Evolutionary conservation across 768 basidiomycete species (phyloP).

Genomic region (Glaciozyma martinii): DNA sequence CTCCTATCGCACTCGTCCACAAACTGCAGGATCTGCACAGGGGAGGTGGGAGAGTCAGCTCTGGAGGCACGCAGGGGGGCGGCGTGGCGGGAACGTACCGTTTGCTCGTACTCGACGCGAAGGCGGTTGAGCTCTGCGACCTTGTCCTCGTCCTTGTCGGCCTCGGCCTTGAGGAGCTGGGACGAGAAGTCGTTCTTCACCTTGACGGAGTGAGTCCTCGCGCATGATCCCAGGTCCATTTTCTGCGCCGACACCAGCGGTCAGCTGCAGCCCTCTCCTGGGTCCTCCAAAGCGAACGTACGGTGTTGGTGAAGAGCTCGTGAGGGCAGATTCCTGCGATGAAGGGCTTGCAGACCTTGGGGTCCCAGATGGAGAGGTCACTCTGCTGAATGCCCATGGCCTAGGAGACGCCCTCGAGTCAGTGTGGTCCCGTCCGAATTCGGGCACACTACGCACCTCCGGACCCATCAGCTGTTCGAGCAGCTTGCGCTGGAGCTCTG

Average conservation of each 20-base stretch:
- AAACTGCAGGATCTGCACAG: conserved; percentile 83
- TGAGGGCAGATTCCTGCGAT: conserved; percentile 98
- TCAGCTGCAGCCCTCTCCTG: background rate
- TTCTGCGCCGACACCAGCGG: conserved; percentile 50
- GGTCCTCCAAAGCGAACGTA: conserved; percentile 42
- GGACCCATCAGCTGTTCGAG: conserved; percentile 29
- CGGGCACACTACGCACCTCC: no score
- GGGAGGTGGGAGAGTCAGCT: background rate
- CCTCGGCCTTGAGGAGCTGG: conserved; percentile 43
- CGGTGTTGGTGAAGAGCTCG: conserved; percentile 93
- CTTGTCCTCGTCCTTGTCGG: conserved; percentile 59
- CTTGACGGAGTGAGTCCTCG: conserved; percentile 89
- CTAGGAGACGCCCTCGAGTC: conserved; percentile 96
- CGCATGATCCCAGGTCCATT: conserved; percentile 99
- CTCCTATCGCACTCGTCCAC: conserved; percentile 97
- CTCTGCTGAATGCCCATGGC: conserved; percentile 93
- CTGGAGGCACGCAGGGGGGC: background rate
- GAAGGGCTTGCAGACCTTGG: conserved; percentile 97
- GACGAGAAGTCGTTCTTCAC: conserved; percentile 82
- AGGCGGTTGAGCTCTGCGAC: conserved; percentile 27
- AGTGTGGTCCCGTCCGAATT: background rate
- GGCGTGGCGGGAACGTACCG: conserved; percentile 5
- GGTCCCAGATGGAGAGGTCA: conserved; percentile 84
- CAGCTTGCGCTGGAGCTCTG: conserved; percentile 13
- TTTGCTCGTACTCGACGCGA: conserved; percentile 27